A percentile compares a stretch with the other conserved stretches of the same genome.
These are phyloP conservation scores for Cladophialophora immunda DNA, from an alignment of 2,329 filamentous ascomycete species.

Conservation along the genomic window DNA sequence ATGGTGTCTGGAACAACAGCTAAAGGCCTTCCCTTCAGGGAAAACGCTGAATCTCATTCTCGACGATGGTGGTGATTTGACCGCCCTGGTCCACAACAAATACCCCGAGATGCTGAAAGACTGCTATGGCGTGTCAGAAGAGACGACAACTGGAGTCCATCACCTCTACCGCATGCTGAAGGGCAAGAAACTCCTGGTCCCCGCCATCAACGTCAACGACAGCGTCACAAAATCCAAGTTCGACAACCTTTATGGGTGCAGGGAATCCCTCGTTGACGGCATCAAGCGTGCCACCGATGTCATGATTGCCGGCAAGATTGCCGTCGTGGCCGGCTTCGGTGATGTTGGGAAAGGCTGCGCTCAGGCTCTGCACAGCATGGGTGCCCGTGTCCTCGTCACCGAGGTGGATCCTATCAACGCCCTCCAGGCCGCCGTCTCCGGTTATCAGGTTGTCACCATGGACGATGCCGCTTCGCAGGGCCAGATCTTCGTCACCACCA, in stretches of 20 bases:
- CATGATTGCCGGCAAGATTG: constrained; percentile 99
- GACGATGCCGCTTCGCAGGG: constrained; percentile 88
- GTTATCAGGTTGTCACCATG: constrained; percentile 97
- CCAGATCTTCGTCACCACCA: constrained; percentile 99
- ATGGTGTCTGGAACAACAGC: constrained; percentile 99
- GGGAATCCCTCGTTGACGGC: constrained; percentile 97
- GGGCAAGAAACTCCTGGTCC: constrained; percentile 86
- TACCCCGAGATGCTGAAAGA: constrained; percentile 98
- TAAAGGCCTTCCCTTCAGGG: constrained; percentile 93
- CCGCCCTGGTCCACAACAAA: constrained; percentile 94
- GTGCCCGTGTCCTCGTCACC: constrained; percentile 93
- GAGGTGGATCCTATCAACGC: constrained; percentile 99
- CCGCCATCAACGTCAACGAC: constrained; percentile 99
- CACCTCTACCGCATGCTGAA: constrained; percentile 99
- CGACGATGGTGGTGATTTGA: constrained; percentile 97
- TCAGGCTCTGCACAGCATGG: constrained; percentile 94
- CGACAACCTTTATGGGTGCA: constrained; percentile 99
- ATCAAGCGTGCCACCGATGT: constrained; percentile 99
- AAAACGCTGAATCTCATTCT: constrained; percentile 98
- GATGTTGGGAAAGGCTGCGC: constrained; percentile 99
- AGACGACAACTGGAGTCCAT: constrained; percentile 99
- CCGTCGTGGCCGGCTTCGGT: constrained; percentile 96
- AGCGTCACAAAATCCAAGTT: constrained; percentile 99
- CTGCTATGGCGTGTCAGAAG: constrained; percentile 98
- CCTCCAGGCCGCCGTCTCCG: constrained; percentile 96